Conservation (phyloP, 495 filamentous ascomycete genomes). For the Daldinia vernicosa region DNA sequence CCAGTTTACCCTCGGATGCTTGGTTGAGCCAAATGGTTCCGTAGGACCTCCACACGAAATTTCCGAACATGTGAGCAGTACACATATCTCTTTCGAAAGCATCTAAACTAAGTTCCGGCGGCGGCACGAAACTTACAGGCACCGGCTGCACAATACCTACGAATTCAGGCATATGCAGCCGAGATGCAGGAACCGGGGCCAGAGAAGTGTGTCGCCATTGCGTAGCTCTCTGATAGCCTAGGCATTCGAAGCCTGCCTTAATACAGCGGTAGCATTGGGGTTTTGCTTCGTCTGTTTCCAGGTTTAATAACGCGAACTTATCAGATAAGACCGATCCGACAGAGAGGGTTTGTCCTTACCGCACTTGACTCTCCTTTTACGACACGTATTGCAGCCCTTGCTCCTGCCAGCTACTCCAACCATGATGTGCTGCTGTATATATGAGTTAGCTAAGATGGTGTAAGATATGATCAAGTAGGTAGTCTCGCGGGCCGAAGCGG, state of each 20-base stretch:
- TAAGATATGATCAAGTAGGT: neutral
- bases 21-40: conserved; percentile 33
- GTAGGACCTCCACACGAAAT: conserved; percentile 40
- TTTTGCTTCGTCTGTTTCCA: conserved; percentile 40
- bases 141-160: conserved; percentile 4
- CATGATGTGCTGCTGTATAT: conserved; percentile 27
- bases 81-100: conserved; percentile 36
- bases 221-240: conserved; percentile 41
- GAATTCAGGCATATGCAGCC: conserved; percentile 6
- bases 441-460: neutral
- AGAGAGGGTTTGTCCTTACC: conserved; percentile 27
- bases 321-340: neutral
- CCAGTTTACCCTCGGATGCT: conserved; percentile 35
- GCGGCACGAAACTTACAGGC: conserved; percentile 3
- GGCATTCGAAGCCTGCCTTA: conserved; percentile 37
- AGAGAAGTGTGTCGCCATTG: conserved; percentile 41
- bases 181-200: conserved; percentile 7
- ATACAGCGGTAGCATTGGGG: conserved; percentile 42
- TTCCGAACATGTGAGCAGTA: conserved; percentile 34
- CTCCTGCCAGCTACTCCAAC: conserved; percentile 46
- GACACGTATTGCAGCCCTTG: conserved; percentile 48
- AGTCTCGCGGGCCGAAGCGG: neutral
- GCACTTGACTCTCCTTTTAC: conserved; percentile 43
- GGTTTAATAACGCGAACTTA: neutral
- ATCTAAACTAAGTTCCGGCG: conserved; percentile 33